Base-by-base conservation (phyloP, 768 basidiomycete genomes). In the Neoboletus subvelutipes region DNA sequence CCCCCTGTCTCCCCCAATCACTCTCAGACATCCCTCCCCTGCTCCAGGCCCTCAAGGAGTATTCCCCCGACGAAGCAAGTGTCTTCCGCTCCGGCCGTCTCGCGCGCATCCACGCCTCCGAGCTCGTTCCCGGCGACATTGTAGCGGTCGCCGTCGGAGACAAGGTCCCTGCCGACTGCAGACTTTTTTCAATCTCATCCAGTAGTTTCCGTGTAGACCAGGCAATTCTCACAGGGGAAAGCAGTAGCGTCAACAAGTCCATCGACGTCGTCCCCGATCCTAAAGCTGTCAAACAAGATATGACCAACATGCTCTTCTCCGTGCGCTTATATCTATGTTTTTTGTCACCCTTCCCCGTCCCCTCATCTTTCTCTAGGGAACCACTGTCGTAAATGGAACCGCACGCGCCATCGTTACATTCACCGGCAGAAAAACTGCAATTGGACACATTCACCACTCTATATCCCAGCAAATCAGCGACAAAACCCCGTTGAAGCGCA, bases 391-490 rank as follows among this genome's bases (percentile, higher is more conserved):
- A 7, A 98, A 93, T 63, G 96, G 96, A 55, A 93, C 76, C 45
- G 94, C 91, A 3, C 84, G 79, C 50, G 96, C 96, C 17, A 70
- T 98, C 52, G 96, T 98, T 20, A 86, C 92, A 10, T 87, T 84
- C 63, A 98, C 92, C 2, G 96, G 96, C 36, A 73, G 83, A 61
- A 77, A 83, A 54, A 98, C 96, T 18, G 96, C 96, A 47, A 94
- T 99, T 63, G 96, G 96, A 29, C 88, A 96, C 67, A 98, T 99
- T 62, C 96, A 99, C 78, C 90, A 92, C 65, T 96, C 94, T 45
- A 99, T 99, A 71, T 84, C 91, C 7, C 83, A 88, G 33, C 94
- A 96, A 71, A 95, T 95, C 63, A 85, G 81, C 53, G 95, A 98
- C 65, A 98, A 98, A 80, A 99, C 96, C 0, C 96, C 96, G 0